phyloP scores from a whole-genome alignment of 2,329 filamentous ascomycete species.

The Fusarium sp. region DNA sequence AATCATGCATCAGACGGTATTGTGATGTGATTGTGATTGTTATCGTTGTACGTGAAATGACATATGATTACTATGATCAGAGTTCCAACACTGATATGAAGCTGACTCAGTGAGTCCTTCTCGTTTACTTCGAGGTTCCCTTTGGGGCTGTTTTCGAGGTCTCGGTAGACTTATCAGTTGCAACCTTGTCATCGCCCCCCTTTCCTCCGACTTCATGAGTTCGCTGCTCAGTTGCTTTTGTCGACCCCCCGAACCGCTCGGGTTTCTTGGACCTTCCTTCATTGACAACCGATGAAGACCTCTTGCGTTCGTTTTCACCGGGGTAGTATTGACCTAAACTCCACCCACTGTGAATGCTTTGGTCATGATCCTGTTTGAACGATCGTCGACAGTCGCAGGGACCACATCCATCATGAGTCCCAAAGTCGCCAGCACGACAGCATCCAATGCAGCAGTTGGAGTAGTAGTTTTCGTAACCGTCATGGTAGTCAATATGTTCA shows the following conservation, averaged over 20 bases:
- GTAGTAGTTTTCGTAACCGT: neutral
- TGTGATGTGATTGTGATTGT: neutral
- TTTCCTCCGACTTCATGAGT: neutral
- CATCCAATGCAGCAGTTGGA: slow-evolving; percentile 49
- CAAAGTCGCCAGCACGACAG: slow-evolving; percentile 49
- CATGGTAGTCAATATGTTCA: neutral
- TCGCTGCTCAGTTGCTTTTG: slow-evolving; percentile 5
- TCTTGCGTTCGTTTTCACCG: neutral
- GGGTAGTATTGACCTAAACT: slow-evolving; percentile 42
- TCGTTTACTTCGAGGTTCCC: neutral
- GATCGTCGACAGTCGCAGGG: slow-evolving; percentile 22
- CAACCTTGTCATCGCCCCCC: slow-evolving; percentile 2
- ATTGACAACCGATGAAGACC: neutral
- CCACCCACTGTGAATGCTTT: slow-evolving; percentile 9
- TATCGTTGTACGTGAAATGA: neutral
- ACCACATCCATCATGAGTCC: slow-evolving; percentile 49
- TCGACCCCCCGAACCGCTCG: neutral
- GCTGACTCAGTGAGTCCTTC: neutral
- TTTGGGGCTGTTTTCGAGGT: neutral
- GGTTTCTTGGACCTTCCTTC: neutral
- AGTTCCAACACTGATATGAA: neutral
- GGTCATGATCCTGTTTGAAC: slow-evolving; percentile 19
- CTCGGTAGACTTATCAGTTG: neutral
- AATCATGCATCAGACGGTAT: neutral
- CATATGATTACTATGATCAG: neutral